These are phyloP conservation scores for Gentiana macrophylla DNA, from an alignment of 257 asterid genomes.

Conservation along the genomic window DNA sequence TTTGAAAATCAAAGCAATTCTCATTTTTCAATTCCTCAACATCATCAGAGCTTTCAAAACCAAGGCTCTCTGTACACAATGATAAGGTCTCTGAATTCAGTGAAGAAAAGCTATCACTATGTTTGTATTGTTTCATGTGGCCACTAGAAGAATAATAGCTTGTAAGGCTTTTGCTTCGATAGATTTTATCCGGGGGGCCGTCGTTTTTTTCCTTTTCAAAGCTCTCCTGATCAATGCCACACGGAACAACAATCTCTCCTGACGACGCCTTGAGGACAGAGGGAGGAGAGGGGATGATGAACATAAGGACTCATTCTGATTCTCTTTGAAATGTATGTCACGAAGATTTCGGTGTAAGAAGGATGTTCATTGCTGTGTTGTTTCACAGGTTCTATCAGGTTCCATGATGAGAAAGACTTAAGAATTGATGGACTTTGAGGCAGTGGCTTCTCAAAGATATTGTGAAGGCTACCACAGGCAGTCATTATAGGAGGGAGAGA, in stretches of 20 bases:
- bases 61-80: slow-evolving; percentile 69
- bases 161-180: slow-evolving; percentile 13
- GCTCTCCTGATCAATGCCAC: too few relatives aligned
- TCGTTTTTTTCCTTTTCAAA: slow-evolving; percentile 5
- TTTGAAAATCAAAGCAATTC: slow-evolving; percentile 12
- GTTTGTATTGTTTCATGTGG: slow-evolving; percentile 18
- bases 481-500: too few relatives aligned
- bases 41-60: slow-evolving; percentile 66
- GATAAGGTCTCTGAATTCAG: slow-evolving; percentile 43
- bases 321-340: too few relatives aligned
- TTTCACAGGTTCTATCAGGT: too few relatives aligned
- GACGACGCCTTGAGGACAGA: too few relatives aligned
- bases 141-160: slow-evolving; percentile 1
- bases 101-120: slow-evolving; percentile 45
- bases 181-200: slow-evolving; percentile 1
- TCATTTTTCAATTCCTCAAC: slow-evolving; percentile 25
- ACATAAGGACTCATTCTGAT: not conserved
- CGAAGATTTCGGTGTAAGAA: too few relatives aligned
- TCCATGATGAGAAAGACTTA: too few relatives aligned
- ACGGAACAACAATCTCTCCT: too few relatives aligned
- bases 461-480: too few relatives aligned
- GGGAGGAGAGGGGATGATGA: not conserved
- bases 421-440: too few relatives aligned
- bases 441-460: too few relatives aligned
- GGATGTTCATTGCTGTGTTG: too few relatives aligned